Evolutionary conservation across 2,329 filamentous ascomycete species (phyloP).

Genomic region (Fusarium subglutinans): DNA sequence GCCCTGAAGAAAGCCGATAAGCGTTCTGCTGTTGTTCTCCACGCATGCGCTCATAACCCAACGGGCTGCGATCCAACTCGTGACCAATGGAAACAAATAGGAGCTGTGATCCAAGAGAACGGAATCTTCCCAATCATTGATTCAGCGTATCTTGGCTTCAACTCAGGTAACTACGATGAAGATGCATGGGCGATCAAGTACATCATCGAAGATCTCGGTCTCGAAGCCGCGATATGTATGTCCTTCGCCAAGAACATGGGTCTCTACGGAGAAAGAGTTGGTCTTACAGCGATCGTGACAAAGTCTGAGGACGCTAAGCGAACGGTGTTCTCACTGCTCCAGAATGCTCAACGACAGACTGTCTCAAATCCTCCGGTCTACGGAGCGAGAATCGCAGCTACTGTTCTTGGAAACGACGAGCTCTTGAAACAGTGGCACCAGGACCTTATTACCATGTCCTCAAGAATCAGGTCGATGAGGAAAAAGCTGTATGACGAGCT

Average conservation of each 20-base stretch:
- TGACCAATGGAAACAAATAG: conserved; percentile 40
- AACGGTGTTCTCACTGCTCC: conserved; percentile 43
- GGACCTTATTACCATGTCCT: conserved; percentile 51
- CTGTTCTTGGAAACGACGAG: conserved; percentile 44
- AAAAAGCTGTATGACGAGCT: conserved; percentile 47
- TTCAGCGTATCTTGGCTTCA: conserved; percentile 38
- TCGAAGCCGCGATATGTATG: conserved; percentile 65
- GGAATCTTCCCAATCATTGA: conserved; percentile 36
- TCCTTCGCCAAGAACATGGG: conserved; percentile 71
- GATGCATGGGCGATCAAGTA: conserved; percentile 38
- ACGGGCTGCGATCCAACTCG: conserved; percentile 51
- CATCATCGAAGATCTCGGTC: conserved; percentile 44
- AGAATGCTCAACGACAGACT: conserved; percentile 46
- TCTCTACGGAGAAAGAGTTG: conserved; percentile 51
- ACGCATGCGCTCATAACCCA: conserved; percentile 56
- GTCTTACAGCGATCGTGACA: conserved; percentile 44
- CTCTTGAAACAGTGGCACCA: conserved; percentile 46
- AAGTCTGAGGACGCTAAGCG: conserved; percentile 19
- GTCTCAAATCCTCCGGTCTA: conserved; percentile 50
- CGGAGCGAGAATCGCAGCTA: conserved; percentile 48
- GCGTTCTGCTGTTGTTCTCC: conserved; percentile 46
- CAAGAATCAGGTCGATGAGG: conserved; percentile 49
- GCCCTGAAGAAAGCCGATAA: conserved; percentile 42
- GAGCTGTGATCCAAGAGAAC: conserved; percentile 12
- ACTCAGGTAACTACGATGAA: conserved; percentile 36